A percentile compares a stretch with the other conserved stretches of the same genome.
phyloP scores from a whole-genome alignment of 495 filamentous ascomycete species.

The Daldinia caldariorum region DNA sequence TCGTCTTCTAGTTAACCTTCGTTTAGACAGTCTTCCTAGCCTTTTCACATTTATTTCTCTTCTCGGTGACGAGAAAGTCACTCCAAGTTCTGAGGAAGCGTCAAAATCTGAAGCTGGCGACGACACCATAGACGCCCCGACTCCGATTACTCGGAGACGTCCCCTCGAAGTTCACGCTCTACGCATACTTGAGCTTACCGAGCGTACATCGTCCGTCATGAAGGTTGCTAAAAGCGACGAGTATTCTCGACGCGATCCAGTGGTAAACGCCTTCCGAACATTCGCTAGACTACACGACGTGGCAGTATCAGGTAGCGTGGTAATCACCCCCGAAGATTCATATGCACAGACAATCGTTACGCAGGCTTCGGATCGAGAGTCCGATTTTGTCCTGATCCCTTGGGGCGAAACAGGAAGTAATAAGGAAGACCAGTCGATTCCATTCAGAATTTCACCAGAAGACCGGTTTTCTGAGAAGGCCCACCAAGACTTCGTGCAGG shows the following conservation, averaged over 20 bases:
- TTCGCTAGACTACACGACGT: conserved; percentile 88
- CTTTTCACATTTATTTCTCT: conserved; percentile 86
- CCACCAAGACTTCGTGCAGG: conserved; percentile 74
- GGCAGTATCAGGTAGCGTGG: conserved; percentile 80
- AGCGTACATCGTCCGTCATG: conserved; percentile 96
- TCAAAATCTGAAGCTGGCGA: conserved; percentile 43
- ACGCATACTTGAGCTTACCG: conserved; percentile 86
- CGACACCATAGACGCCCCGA: conserved; percentile 24
- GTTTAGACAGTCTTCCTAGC: conserved; percentile 89
- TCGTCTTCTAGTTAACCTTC: conserved; percentile 68
- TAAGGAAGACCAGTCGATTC: conserved; percentile 66
- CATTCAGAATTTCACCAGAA: conserved; percentile 48
- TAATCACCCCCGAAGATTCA: conserved; percentile 76
- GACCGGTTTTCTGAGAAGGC: conserved; percentile 62
- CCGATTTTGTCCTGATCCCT: conserved; percentile 86
- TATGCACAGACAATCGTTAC: conserved; percentile 79
- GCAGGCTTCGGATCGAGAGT: conserved; percentile 71
- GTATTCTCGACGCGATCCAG: conserved; percentile 79
- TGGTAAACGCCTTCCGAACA: conserved; percentile 90
- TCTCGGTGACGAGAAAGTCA: conserved; percentile 65
- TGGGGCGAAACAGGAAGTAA: conserved; percentile 89
- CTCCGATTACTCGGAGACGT: conserved; percentile 50
- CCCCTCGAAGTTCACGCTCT: conserved; percentile 85
- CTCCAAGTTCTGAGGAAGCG: conserved; percentile 31
- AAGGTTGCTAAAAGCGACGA: conserved; percentile 86